Percentiles rank a stretch among this genome's conserved stretches.
These are phyloP conservation scores for Populus euphratica DNA, from an alignment of 345 rosid species.

Conservation along the genomic window DNA sequence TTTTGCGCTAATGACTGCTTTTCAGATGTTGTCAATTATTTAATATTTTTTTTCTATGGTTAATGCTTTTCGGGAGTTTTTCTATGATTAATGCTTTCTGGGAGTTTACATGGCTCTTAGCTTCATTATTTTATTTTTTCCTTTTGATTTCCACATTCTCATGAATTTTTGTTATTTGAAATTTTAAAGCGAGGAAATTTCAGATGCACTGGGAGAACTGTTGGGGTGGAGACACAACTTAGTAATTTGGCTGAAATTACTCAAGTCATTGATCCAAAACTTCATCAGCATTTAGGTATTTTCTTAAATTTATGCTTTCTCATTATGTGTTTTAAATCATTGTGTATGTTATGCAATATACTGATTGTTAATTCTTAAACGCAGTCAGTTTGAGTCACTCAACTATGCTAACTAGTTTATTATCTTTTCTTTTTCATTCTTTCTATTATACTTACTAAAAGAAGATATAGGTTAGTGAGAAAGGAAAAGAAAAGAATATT, in stretches of 20 bases:
- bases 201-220: slow-evolving; percentile 78
- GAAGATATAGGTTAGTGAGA: not conserved
- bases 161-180: slow-evolving; percentile 28
- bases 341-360: not conserved
- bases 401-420: not conserved
- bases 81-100: not conserved
- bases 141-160: slow-evolving; percentile 22
- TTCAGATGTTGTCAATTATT: not conserved
- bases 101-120: not conserved
- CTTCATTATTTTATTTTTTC: slow-evolving; percentile 8
- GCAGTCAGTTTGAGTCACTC: not conserved
- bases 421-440: not conserved
- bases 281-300: slow-evolving; percentile 95
- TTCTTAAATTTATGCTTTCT: slow-evolving; percentile 2
- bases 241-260: slow-evolving; percentile 79
- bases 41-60: not conserved
- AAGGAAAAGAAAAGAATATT: not conserved
- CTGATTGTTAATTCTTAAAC: slow-evolving; percentile 2
- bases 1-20: not conserved
- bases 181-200: slow-evolving; percentile 82
- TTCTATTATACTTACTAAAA: not conserved
- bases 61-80: not conserved
- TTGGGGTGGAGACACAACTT: slow-evolving; percentile 94
- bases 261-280: slow-evolving; percentile 90
- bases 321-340: not conserved